These are phyloP conservation scores for Prunus kanzakura DNA, from an alignment of 306 rosid species.

Conservation along the genomic window DNA sequence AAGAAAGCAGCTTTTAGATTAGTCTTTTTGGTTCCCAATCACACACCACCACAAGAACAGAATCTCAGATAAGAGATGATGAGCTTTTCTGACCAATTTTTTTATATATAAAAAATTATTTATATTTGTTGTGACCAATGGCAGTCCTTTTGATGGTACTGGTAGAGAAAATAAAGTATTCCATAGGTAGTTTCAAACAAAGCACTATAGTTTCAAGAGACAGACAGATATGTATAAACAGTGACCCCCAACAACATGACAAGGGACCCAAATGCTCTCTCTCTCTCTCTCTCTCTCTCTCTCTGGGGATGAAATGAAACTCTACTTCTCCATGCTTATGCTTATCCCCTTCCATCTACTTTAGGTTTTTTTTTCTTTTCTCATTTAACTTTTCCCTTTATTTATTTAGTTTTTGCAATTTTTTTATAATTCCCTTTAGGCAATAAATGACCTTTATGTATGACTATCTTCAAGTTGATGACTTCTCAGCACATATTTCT, in stretches of 20 bases:
- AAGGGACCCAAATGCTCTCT: conserved; percentile 51
- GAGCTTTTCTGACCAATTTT: conserved; percentile 64
- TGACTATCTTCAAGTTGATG: conserved; percentile 45
- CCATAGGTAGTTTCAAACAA: conserved; percentile 34
- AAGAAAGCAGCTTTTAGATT: conserved; percentile 68
- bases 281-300: not conserved
- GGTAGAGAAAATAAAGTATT: conserved; percentile 23
- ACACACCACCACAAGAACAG: conserved; percentile 76
- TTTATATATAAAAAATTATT: conserved; percentile 5
- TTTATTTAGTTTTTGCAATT: not conserved
- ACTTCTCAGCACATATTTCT: conserved; percentile 34
- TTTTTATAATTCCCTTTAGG: conserved; percentile 24
- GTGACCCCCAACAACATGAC: conserved; percentile 69
- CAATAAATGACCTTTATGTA: conserved; percentile 47
- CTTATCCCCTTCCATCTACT: conserved; percentile 47
- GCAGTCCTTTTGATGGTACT: conserved; percentile 29
- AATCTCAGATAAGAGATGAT: conserved; percentile 81
- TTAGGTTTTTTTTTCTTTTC: conserved; percentile 8
- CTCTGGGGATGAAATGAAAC: conserved; percentile 51
- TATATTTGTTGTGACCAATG: conserved; percentile 26
- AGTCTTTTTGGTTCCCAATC: conserved; percentile 54
- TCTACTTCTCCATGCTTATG: conserved; percentile 49
- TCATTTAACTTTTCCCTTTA: not conserved
- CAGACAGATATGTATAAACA: conserved; percentile 44
- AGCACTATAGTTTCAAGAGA: conserved; percentile 38